Evolutionary conservation across 371 early-diverging fungal genomes (phyloP).

Genomic region (Phascolomyces articulosus): DNA sequence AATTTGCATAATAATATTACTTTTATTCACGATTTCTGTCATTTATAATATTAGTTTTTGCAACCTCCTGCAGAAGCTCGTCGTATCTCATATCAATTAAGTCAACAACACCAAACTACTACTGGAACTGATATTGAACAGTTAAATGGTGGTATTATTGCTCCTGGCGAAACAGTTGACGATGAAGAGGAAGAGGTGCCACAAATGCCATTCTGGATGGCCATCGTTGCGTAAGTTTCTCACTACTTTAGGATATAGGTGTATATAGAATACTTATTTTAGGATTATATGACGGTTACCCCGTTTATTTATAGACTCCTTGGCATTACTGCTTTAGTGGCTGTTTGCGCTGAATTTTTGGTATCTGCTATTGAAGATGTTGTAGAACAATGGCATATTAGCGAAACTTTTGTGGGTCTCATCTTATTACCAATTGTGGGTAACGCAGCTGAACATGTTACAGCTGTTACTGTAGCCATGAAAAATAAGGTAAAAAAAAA

Average conservation of each 20-base stretch:
- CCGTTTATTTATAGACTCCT: slow-evolving; percentile 1
- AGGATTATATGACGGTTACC: too few relatives aligned
- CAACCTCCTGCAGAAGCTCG: slow-evolving; percentile 26
- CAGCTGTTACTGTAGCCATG: slow-evolving; percentile 81
- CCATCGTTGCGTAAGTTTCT: slow-evolving; percentile 40
- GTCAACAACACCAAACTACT: slow-evolving; percentile 11
- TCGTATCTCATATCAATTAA: slow-evolving; percentile 1
- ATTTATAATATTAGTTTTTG: slow-evolving; percentile 17
- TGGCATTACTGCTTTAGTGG: slow-evolving; percentile 61
- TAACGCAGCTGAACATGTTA: slow-evolving; percentile 82
- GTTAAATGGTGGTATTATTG: background rate
- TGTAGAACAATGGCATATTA: slow-evolving; percentile 62
- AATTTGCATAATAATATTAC: background rate
- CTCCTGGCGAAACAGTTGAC: slow-evolving; percentile 21
- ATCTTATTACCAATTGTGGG: slow-evolving; percentile 88
- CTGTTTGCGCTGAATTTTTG: slow-evolving; percentile 81
- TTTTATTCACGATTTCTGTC: background rate
- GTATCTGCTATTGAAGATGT: slow-evolving; percentile 82
- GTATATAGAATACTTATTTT: background rate
- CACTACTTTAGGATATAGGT: background rate
- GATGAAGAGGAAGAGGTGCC: slow-evolving; percentile 62
- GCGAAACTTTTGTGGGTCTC: slow-evolving; percentile 83
- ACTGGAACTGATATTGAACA: slow-evolving; percentile 4
- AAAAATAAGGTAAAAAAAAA: slow-evolving; percentile 66
- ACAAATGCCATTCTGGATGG: slow-evolving; percentile 57